Evolutionary conservation across 2,329 filamentous ascomycete genomes (phyloP).

Genomic region (Thelonectria discophora): DNA sequence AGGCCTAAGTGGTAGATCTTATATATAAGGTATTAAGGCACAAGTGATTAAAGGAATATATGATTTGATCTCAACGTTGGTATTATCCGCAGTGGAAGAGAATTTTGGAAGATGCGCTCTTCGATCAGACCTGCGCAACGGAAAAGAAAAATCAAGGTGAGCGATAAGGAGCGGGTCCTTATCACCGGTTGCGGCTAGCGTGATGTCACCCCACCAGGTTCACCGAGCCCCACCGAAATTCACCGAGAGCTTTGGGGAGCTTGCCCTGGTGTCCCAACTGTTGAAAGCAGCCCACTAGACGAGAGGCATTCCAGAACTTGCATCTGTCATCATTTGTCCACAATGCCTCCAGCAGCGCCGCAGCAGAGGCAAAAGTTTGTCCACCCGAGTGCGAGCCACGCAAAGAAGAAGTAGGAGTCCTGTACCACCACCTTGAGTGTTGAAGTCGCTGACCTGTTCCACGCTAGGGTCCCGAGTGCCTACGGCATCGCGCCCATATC

Average conservation of each 20-base stretch:
- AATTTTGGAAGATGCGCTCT: conserved; percentile 13
- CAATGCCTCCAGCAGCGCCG: conserved; percentile 52
- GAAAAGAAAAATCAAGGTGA: conserved; percentile 46
- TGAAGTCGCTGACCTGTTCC: conserved; percentile 23
- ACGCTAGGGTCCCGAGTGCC: conserved; percentile 56
- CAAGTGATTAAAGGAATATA: neutral
- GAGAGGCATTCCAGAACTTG: conserved; percentile 36
- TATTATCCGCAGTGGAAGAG: conserved; percentile 5
- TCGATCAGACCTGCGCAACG: conserved; percentile 27
- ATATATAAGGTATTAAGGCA: neutral
- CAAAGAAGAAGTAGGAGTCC: conserved; percentile 58
- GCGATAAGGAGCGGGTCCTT: conserved; percentile 34
- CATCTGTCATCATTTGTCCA: conserved; percentile 36
- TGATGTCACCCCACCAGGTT: conserved; percentile 29
- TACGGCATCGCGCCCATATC: conserved; percentile 76
- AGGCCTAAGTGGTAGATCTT: too few relatives aligned
- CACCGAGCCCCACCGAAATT: conserved; percentile 20
- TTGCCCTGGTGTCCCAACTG: conserved; percentile 37
- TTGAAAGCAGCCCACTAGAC: conserved; percentile 42
- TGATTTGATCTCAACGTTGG: neutral
- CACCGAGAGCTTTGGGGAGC: conserved; percentile 32
- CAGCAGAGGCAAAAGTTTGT: conserved; percentile 51
- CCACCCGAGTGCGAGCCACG: conserved; percentile 60
- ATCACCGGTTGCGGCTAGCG: conserved; percentile 22
- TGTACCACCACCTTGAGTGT: neutral